Evolutionary conservation across 805 yeast species (phyloP), one percentile per base, ranked within the genome.

Genomic region (Metschnikowia matae): DNA sequence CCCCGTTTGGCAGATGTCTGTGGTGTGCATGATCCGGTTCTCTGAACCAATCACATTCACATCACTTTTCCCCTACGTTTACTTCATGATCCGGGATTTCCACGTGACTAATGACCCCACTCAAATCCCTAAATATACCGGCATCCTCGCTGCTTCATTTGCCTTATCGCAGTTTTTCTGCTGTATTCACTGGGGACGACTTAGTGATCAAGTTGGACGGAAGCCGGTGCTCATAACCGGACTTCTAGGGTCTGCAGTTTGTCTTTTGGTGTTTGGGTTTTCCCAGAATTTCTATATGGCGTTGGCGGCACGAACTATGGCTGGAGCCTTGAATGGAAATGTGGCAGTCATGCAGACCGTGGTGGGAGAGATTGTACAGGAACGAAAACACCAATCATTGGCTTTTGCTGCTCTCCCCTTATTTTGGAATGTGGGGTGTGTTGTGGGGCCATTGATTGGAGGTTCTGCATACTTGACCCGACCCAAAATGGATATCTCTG

Each of bases 371-470:
- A 56, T 67, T 8, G 70, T 63, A 15, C 59, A 58, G 20, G 68
- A 67, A 40, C 58, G 62, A 36, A 52, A 60, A 15, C 71, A 67
- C 48, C 71, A 67, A 40, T 59, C 67, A 1, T 41, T 66, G 8
- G 71, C 70, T 5, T 67, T 67, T 50, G 60, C 65, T 3, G 59
- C 62, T 4, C 53, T 67, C 14, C 71, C 71, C 8, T 52, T 67
- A n/a, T 55, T 67, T 34, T 66, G 63, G 62, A 67, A 67, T 52
- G 57, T 67, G 21, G 71, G 71, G 6, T 51, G 62, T 33, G 63
- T 67, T 15, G 52, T 67, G 15, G 71, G 71, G 1, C 71, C 71
- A 2, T 56, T 62, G 44, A 65, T 67, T 40, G 71, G 71, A 4
- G 70, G 72, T 3, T 63, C 65, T 6, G 50, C 48, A 36, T 61